Percentiles rank a stretch among this genome's conserved stretches.
Evolutionary conservation across 495 filamentous ascomycete species (phyloP).

Genomic region (Pseudomonodictys pantanalensis): DNA sequence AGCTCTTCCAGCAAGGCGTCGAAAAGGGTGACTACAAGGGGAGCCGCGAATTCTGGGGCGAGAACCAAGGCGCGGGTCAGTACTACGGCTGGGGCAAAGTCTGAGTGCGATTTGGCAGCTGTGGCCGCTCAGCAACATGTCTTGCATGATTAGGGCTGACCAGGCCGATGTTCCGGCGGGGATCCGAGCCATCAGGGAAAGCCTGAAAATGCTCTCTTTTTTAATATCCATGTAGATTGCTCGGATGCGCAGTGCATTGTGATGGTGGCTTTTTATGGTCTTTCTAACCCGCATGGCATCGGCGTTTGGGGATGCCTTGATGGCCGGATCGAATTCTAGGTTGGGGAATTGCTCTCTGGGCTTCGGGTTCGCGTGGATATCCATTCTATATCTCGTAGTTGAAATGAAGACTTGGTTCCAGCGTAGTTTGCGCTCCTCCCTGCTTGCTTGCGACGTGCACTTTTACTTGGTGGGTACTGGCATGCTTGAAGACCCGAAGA

Average conservation of each 20-base stretch:
- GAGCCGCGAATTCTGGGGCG: conserved; percentile 33
- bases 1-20: conserved; percentile 23
- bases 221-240: background rate
- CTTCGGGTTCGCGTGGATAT: too few relatives aligned
- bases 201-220: background rate
- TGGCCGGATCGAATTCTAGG: background rate
- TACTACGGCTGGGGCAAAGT: conserved; percentile 38
- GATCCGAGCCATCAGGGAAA: conserved; percentile 1
- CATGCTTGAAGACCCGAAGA: too few relatives aligned
- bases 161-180: conserved; percentile 4
- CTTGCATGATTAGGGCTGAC: background rate
- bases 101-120: conserved; percentile 4
- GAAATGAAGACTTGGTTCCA: too few relatives aligned
- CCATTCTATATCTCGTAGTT: too few relatives aligned
- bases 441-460: too few relatives aligned
- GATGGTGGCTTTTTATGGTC: too few relatives aligned
- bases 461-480: too few relatives aligned
- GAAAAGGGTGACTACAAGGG: conserved; percentile 32
- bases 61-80: conserved; percentile 25
- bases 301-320: conserved; percentile 5
- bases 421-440: too few relatives aligned
- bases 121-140: background rate
- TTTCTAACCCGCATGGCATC: background rate
- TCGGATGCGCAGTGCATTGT: too few relatives aligned
- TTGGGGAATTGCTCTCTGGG: background rate